Percentiles rank a stretch among this genome's conserved stretches.
These are phyloP conservation scores for Colletotrichum falcatum DNA, from an alignment of 2,329 filamentous ascomycete species.

Conservation along the genomic window DNA sequence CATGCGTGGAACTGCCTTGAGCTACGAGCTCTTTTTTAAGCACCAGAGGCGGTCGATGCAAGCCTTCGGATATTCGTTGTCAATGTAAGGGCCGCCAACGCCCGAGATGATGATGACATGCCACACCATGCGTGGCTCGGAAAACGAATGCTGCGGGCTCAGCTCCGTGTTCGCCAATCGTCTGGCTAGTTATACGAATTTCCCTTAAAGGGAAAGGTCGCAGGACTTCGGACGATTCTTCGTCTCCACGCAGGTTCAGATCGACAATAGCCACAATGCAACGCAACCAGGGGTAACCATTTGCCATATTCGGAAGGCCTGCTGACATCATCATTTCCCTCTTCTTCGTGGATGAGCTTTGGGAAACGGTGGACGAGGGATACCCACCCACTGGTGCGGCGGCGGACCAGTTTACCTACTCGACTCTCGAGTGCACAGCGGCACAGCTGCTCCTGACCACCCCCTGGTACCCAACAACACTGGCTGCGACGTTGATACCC, in stretches of 20 bases:
- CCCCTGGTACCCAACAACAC: constrained; percentile 3
- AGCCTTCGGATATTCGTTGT: neutral
- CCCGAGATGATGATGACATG: neutral
- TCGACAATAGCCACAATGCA: constrained; percentile 9
- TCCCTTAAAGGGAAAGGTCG: constrained; percentile 14
- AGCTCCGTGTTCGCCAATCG: neutral
- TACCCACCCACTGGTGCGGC: neutral
- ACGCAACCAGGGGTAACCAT: neutral
- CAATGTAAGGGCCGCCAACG: constrained; percentile 1
- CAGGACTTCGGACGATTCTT: constrained; percentile 6
- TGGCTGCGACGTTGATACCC: constrained; percentile 35
- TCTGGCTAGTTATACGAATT: constrained; percentile 35
- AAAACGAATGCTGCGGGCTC: neutral
- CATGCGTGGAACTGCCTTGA: constrained; percentile 8
- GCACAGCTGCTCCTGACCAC: constrained; percentile 5
- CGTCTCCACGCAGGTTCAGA: neutral
- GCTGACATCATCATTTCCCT: neutral
- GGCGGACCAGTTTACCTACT: neutral
- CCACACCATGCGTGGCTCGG: neutral
- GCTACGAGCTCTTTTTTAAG: constrained; percentile 1
- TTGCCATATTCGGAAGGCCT: neutral
- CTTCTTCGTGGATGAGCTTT: neutral
- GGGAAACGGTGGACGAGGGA: neutral
- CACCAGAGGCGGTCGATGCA: constrained; percentile 1
- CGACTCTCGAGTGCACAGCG: constrained; percentile 6